Base-by-base conservation (phyloP, 768 basidiomycete species). In the Tricholoma saponaceum region DNA sequence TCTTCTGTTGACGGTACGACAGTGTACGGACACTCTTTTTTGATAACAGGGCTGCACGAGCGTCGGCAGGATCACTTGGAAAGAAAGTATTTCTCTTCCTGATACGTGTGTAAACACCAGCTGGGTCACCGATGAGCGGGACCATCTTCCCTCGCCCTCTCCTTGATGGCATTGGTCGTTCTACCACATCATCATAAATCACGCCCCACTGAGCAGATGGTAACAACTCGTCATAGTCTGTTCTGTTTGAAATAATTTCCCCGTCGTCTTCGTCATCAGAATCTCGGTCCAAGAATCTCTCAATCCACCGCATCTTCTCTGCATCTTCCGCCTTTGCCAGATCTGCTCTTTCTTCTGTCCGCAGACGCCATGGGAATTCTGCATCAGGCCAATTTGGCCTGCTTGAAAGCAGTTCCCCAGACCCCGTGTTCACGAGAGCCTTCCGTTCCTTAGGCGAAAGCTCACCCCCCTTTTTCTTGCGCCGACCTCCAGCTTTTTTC, bases 381-480 rank as follows among this genome's bases (percentile, higher is more conserved):
- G 76, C 62, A 64, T 93, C 91, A 6, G 86, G 86, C 90, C 91
- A 92, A 65, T 89, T 86, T 9, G 89, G 87, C 54, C 72, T 79
- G 33, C 81, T 79, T 1, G 67, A 50, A 4, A 66, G 60, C n/a
- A 70, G 70, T 35, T 76, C 77, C 18, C 66, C 63, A 41, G 61
- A 64, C 49, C 61, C 54, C 51, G 60, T 61, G 16, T 61, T 58
- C 4, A 66, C 64, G 1, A 62, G 56, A 0, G 64, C 58, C 58
- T 70, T 70, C 62, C 76, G 76, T 41, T 74, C 75, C 51, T 67
- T 71, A 8, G 64, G 62, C 33, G 69, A 67, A 1, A 69, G 64
- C 20, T 78, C 74, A 55, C 70, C 74, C 3, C 64, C 66, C 67
- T 83, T 88, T 64, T 81, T 83, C 69, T 79, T 83, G 41, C 80